phyloP scores from a whole-genome alignment of 208 protist genomes.

The Acanthamoeba culbertsoni region DNA sequence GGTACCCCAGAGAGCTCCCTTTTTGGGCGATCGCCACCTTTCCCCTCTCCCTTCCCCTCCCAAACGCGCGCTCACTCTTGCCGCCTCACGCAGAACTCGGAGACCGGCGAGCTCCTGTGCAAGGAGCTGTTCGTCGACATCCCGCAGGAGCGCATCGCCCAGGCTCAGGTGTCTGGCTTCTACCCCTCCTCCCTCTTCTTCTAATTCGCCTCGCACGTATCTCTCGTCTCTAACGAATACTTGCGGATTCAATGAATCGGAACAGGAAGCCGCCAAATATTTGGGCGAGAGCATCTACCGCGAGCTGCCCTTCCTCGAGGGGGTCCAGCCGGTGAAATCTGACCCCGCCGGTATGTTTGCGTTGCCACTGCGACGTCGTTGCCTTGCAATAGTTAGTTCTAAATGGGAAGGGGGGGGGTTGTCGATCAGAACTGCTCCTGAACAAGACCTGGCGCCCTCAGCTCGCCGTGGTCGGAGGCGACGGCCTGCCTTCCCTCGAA shows the following conservation, averaged over 20 bases:
- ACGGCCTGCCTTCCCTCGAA: constrained; percentile 86
- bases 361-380: too few species aligned
- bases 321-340: background rate
- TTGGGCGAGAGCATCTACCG: background rate
- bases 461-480: constrained; percentile 89
- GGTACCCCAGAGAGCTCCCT: too few species aligned
- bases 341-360: background rate
- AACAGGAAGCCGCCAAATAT: background rate
- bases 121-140: constrained; percentile 89
- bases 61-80: background rate
- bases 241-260: too few species aligned
- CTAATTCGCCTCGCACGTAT: too few species aligned
- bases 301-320: background rate
- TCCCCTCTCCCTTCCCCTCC: background rate
- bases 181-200: too few species aligned
- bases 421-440: constrained; percentile 80
- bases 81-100: constrained; percentile 84
- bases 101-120: constrained; percentile 90
- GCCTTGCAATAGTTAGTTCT: too few species aligned
- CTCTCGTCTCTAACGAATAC: too few species aligned
- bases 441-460: constrained; percentile 92
- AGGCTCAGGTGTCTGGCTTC: too few species aligned
- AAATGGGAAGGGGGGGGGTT: too few species aligned
- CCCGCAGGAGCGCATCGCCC: constrained; percentile 80
- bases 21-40: too few species aligned